Evolutionary conservation across 75 land plant species (phyloP).

Genomic region (Gnetum montanum): DNA sequence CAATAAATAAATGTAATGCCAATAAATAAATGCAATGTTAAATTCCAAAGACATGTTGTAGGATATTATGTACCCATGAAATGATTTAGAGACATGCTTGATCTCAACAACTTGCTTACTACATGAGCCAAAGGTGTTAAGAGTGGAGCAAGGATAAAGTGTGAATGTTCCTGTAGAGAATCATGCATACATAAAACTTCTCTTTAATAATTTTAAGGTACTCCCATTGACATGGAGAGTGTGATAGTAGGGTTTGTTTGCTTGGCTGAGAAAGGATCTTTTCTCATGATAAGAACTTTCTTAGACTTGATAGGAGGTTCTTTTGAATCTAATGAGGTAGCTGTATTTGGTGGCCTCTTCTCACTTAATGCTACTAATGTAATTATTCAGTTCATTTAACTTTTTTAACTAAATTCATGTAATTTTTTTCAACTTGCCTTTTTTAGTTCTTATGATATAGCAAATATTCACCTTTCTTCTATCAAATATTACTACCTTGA

Average conservation of each 20-base stretch:
- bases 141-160: slow-evolving; percentile 33
- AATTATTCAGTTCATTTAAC: slow-evolving; percentile 15
- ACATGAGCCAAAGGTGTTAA: slow-evolving; percentile 25
- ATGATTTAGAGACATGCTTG: slow-evolving; percentile 27
- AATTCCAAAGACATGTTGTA: too few species aligned
- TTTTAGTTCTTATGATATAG: too few species aligned
- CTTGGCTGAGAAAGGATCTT: slow-evolving; percentile 23
- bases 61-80: too few species aligned
- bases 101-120: slow-evolving; percentile 37
- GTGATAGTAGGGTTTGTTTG: slow-evolving; percentile 49
- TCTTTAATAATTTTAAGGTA: slow-evolving; percentile 25
- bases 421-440: too few species aligned
- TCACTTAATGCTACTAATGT: slow-evolving; percentile 34
- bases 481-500: too few species aligned
- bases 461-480: too few species aligned
- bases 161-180: slow-evolving; percentile 51
- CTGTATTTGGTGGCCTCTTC: slow-evolving; percentile 24
- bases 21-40: too few species aligned
- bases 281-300: slow-evolving; percentile 42
- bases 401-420: too few species aligned
- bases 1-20: too few species aligned
- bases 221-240: slow-evolving; percentile 58
- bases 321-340: slow-evolving; percentile 27
- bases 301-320: slow-evolving; percentile 56
- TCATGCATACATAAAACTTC: slow-evolving; percentile 36